Evolutionary conservation across 768 basidiomycete genomes (phyloP), one percentile per base, ranked within the genome.

Genomic region (Boletus tylopilopsis): DNA sequence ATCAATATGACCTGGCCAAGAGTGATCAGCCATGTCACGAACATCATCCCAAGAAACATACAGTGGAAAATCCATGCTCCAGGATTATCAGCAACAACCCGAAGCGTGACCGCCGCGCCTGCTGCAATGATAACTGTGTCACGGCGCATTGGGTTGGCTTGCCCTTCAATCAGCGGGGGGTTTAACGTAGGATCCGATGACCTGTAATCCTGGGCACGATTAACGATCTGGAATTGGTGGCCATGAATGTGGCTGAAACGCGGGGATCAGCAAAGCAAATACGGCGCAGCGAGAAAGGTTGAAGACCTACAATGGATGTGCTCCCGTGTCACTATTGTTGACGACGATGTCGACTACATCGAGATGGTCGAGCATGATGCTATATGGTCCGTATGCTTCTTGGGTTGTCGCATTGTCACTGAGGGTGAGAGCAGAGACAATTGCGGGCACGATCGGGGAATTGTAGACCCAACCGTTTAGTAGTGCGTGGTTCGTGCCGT

Each of bases 21-120:
- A 38, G 24, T 15, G 24, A 40, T 27, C 2, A 49, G 29, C 10
- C 5, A 21, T 38, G 32, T 16, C 35, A 22, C 19, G 39, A 49
- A 16, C 37, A 23, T 27, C 27, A 30, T 42, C 39, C n/a, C 13
- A 27, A 33, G 59, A 42, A 27, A 73, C 84, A 47, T 61, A 85
- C 84, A 92, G 65, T 90, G 89, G 64, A 92, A 79, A 55, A 92
- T 67, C 88, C 91, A 94, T 8, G 79, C 84, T 11, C 95, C 95
- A 1, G 95, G 95, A 69, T 98, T 98, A 66, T 98, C 90, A 1
- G 91, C 90, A 40, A 85, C 71, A 59, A 94, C 68, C 19, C 92
- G 82, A 38, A 99, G 70, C 0, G 87, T 88, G 11, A 78, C 87
- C 4, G 83, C 83, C 18, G 78, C 68, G 50, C 75, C 76, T 4